Conservation (phyloP, 768 basidiomycete genomes). For the Nidularia sp. region DNA sequence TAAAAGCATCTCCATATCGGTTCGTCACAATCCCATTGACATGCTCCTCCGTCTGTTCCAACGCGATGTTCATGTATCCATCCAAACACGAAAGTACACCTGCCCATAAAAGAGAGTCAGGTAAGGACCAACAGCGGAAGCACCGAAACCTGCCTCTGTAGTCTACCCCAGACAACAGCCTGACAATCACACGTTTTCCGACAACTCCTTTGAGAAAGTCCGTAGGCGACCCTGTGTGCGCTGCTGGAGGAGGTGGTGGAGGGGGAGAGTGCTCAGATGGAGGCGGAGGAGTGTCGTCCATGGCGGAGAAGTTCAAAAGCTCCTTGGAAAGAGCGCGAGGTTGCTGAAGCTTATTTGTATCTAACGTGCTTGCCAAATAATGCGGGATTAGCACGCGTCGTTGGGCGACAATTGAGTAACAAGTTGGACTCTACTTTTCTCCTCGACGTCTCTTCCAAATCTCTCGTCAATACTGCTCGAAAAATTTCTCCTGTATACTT, state of each 20-base stretch:
- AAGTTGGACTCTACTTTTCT: no score
- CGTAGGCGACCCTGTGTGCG: conserved; percentile 75
- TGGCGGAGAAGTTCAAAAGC: background rate
- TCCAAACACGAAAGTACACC: conserved; percentile 93
- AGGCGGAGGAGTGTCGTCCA: conserved; percentile 18
- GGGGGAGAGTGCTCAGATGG: conserved; percentile 26
- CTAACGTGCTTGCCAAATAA: no score
- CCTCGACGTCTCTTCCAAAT: no score
- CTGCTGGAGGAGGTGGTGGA: conserved; percentile 42
- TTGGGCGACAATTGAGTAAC: no score
- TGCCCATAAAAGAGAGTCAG: conserved; percentile 21
- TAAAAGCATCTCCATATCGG: conserved; percentile 92
- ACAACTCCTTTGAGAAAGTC: conserved; percentile 95
- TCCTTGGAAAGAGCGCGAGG: no score
- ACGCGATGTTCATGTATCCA: conserved; percentile 98
- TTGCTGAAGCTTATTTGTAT: no score
- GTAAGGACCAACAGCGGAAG: background rate
- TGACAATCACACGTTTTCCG: conserved; percentile 91
- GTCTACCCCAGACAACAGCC: conserved; percentile 89
- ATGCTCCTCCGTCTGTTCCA: conserved; percentile 97
- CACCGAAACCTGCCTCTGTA: conserved; percentile 62
- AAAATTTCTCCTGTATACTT: no score
- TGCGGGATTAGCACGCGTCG: no score
- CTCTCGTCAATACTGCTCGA: no score
- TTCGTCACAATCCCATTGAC: conserved; percentile 86